Conservation (phyloP, 495 filamentous ascomycete species). For the Aspergillus olivimuriae region DNA sequence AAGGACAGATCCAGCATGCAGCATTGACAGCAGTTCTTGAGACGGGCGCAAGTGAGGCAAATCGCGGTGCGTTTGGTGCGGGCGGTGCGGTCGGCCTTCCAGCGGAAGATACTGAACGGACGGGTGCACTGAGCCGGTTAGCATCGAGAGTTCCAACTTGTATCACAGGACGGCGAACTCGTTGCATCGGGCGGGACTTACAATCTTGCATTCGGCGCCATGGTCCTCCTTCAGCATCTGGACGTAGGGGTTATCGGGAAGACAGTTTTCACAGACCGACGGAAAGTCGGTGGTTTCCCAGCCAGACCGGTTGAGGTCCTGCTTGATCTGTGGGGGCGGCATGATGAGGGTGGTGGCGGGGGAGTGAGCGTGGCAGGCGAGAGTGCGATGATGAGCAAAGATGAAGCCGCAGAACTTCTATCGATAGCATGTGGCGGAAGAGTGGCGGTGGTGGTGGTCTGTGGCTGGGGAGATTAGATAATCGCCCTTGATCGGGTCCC, state of each 20-base stretch:
- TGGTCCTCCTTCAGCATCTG: constrained; percentile 97
- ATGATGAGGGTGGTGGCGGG: constrained; percentile 16
- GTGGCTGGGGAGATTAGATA: constrained; percentile 12
- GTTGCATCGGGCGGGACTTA: no score
- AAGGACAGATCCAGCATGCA: constrained; percentile 98
- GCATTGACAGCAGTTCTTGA: constrained; percentile 97
- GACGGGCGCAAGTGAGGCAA: constrained; percentile 88
- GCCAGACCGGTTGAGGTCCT: constrained; percentile 92
- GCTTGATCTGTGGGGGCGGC: constrained; percentile 73
- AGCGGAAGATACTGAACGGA: constrained; percentile 92
- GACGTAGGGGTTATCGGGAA: constrained; percentile 95
- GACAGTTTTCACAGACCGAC: constrained; percentile 67
- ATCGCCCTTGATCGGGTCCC: no score
- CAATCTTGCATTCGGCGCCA: constrained; percentile 61
- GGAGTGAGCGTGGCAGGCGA: neutral
- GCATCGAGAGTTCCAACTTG: constrained; percentile 1
- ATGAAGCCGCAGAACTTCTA: constrained; percentile 14
- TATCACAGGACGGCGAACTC: no score
- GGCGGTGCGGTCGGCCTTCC: constrained; percentile 84
- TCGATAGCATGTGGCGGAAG: constrained; percentile 21
- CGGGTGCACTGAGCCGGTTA: constrained; percentile 62
- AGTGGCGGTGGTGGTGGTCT: constrained; percentile 1
- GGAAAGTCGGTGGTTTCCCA: constrained; percentile 86
- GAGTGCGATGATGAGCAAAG: neutral
- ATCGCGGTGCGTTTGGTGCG: constrained; percentile 85